Evolutionary conservation across 1,284 basidiomycete species (phyloP).

Genomic region (Porogramme epimiltina): DNA sequence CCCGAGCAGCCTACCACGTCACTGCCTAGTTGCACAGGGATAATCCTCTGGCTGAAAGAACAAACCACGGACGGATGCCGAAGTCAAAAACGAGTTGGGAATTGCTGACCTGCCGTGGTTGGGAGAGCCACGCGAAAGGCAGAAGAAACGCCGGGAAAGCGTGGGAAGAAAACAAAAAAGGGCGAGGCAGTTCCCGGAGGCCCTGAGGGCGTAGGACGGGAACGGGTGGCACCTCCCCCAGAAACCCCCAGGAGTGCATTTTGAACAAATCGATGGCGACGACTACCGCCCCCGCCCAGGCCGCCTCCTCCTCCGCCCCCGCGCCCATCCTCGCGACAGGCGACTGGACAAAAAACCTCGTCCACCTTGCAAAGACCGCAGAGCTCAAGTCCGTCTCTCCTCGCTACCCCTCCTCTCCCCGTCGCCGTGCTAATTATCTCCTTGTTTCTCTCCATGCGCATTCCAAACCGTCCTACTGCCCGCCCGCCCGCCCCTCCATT

Average conservation of each 20-base stretch:
- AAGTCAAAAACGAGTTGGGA: too few species aligned
- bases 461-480: neutral
- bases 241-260: constrained; percentile 25
- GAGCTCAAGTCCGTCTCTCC: constrained; percentile 69
- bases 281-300: constrained; percentile 19
- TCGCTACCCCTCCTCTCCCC: neutral
- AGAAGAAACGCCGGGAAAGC: constrained; percentile 7
- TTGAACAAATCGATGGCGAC: constrained; percentile 28
- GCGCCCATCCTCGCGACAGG: constrained; percentile 64
- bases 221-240: constrained; percentile 20
- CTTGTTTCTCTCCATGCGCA: neutral
- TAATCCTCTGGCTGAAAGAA: too few species aligned
- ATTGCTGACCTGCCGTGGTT: too few species aligned
- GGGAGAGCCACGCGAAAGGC: neutral
- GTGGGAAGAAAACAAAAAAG: constrained; percentile 17
- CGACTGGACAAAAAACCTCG: constrained; percentile 82
- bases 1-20: too few species aligned
- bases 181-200: constrained; percentile 27
- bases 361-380: constrained; percentile 79
- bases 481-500: neutral
- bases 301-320: constrained; percentile 12
- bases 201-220: constrained; percentile 1
- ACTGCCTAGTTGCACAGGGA: too few species aligned
- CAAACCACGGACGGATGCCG: too few species aligned
- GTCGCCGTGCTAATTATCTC: neutral